These are phyloP conservation scores for Escovopsis weberi DNA, from an alignment of 2,329 filamentous ascomycete species.

Conservation along the genomic window DNA sequence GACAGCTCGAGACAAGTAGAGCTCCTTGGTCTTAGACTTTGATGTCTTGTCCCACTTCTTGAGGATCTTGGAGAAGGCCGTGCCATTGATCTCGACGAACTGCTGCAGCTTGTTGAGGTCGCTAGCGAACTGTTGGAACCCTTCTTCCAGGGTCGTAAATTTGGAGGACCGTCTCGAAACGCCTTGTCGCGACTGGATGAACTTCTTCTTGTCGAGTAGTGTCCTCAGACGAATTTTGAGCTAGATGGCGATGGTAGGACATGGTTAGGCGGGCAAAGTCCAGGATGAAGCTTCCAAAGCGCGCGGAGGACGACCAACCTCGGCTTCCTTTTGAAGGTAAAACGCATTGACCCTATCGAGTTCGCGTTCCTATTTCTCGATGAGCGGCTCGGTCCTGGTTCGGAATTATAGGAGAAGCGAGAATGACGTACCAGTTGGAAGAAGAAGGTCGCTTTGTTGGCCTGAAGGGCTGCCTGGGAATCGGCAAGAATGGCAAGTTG, in stretches of 20 bases:
- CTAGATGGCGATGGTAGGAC: constrained; percentile 27
- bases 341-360: constrained; percentile 97
- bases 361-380: constrained; percentile 66
- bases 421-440: constrained; percentile 62
- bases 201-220: constrained; percentile 85
- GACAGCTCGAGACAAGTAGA: constrained; percentile 88
- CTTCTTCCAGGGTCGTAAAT: constrained; percentile 89
- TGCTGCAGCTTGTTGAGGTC: constrained; percentile 96
- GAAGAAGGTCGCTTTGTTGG: constrained; percentile 98
- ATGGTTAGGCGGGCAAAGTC: neutral
- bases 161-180: constrained; percentile 80
- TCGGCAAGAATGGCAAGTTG: constrained; percentile 40
- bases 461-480: constrained; percentile 79
- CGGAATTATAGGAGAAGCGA: constrained; percentile 11
- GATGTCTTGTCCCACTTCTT: constrained; percentile 99
- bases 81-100: constrained; percentile 97
- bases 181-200: constrained; percentile 67
- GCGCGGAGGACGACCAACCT: constrained; percentile 42
- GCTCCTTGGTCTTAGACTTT: constrained; percentile 95
- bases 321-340: constrained; percentile 94
- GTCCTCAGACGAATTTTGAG: constrained; percentile 88
- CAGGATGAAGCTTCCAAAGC: neutral
- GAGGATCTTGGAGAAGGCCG: constrained; percentile 93
- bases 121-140: constrained; percentile 91
- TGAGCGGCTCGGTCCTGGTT: constrained; percentile 23